Evolutionary conservation across 345 rosid genomes (phyloP), one percentile per base, ranked within the genome.

Genomic region (Melastoma malabathricum): DNA sequence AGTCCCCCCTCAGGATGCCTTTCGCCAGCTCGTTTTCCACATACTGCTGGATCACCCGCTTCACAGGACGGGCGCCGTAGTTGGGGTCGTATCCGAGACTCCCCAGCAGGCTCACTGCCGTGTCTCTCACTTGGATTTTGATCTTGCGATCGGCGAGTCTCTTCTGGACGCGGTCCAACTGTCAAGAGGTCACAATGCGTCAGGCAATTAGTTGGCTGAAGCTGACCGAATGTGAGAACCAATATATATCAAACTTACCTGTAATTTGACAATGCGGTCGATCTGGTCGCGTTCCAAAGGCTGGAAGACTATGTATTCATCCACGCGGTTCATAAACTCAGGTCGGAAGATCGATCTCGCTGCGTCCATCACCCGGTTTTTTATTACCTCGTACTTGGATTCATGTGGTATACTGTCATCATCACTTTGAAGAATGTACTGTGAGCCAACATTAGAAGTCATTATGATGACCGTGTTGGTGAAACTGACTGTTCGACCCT

Each of bases 231-330:
- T 14, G 18, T 16, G 55, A 18, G 15, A 51, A 51, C n/a, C 25
- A 22, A 22, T 22, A 22, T 22, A 22, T 1, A 25, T 45, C 17
- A 31, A 58, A 19, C 72, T 44, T 76, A 88, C 99, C 90, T 93
- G 99, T 56, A 93, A 73, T 43, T 70, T 77, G 58, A 93, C 99
- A 43, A 93, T 93, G 18, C 74, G 62, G 81, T 66, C 72, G 62
- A 93, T 93, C 68, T 93, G 96, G 6, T 68, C 64, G 0, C 85
- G 92, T 60, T 80, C 84, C 64, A 93, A 67, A 45, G 99, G 96
- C 69, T 93, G 97, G 97, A 93, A 93, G 15, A 93, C 97, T 29
- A 93, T 93, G 71, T 93, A 93, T 61, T 93, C 97, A 59, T 93
- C 99, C 23, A 93, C 96, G 38, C 99, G 72, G 60, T 88, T 93